These are phyloP conservation scores for Sporisorium iseilematis-ciliati DNA, from an alignment of 1,284 basidiomycete genomes.

Conservation along the genomic window DNA sequence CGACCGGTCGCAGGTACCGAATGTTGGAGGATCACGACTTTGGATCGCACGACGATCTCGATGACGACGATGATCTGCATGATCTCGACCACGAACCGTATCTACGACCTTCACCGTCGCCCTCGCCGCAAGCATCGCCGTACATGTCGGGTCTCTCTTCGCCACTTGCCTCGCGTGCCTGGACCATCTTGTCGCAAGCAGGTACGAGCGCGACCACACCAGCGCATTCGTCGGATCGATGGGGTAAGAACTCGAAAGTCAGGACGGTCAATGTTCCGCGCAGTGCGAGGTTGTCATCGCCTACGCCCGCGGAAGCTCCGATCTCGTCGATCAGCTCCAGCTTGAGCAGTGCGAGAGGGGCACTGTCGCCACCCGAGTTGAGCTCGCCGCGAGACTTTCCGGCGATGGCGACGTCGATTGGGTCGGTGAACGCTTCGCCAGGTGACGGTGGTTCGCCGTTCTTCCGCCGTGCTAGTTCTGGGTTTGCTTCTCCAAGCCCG, in stretches of 20 bases:
- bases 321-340: slow-evolving; percentile 21
- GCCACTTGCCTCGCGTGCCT: slow-evolving; percentile 52
- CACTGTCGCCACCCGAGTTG: slow-evolving; percentile 21
- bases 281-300: slow-evolving; percentile 41
- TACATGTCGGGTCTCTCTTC: slow-evolving; percentile 31
- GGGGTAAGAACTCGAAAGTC: slow-evolving; percentile 59
- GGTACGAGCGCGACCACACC: slow-evolving; percentile 32
- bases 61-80: slow-evolving; percentile 7
- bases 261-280: slow-evolving; percentile 57
- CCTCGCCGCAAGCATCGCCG: slow-evolving; percentile 48
- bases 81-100: slow-evolving; percentile 6
- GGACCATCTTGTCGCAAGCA: slow-evolving; percentile 61
- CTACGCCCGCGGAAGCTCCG: slow-evolving; percentile 25
- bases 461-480: slow-evolving; percentile 10
- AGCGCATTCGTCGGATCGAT: slow-evolving; percentile 24
- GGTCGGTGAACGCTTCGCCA: slow-evolving; percentile 2
- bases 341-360: slow-evolving; percentile 11
- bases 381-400: slow-evolving; percentile 27
- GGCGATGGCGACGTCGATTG: background rate
- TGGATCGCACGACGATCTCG: slow-evolving; percentile 18
- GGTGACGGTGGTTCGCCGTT: background rate
- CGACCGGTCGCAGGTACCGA: slow-evolving; percentile 8
- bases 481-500: background rate
- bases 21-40: slow-evolving; percentile 39
- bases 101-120: slow-evolving; percentile 32